A percentile compares a stretch with the other conserved stretches of the same genome.
Conservation (phyloP, 1,284 basidiomycete species). For the Tilletia indica region DNA sequence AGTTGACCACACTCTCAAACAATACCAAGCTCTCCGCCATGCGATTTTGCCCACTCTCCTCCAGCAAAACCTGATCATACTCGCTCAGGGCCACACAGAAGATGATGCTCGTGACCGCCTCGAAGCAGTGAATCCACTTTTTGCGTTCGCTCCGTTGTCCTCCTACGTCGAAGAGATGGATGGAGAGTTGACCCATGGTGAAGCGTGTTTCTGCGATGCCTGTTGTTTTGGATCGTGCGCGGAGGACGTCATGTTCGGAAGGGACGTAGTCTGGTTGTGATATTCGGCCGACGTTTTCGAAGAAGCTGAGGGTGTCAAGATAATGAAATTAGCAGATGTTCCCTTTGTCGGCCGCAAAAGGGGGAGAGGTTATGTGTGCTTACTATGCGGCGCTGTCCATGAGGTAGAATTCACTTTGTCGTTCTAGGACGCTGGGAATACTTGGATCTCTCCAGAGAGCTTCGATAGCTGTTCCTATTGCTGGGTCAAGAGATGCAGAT, state of each 20-base stretch:
- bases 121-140: constrained; percentile 56
- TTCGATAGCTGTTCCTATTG: constrained; percentile 70
- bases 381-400: constrained; percentile 94
- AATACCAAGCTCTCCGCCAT: constrained; percentile 91
- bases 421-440: constrained; percentile 81
- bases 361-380: constrained; percentile 56
- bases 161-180: constrained; percentile 53
- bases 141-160: constrained; percentile 52
- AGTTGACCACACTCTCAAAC: constrained; percentile 92
- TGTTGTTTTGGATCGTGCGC: constrained; percentile 84
- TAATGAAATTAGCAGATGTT: background rate
- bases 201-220: constrained; percentile 82
- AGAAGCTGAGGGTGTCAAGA: constrained; percentile 67
- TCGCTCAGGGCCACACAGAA: constrained; percentile 55
- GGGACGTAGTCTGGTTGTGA: constrained; percentile 77
- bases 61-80: constrained; percentile 47
- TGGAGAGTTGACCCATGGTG: constrained; percentile 58
- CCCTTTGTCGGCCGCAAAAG: background rate
- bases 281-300: constrained; percentile 78
- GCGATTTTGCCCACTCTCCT: constrained; percentile 67
- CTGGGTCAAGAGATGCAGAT: constrained; percentile 55
- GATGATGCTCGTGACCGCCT: constrained; percentile 51
- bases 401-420: constrained; percentile 83
- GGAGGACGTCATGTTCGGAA: constrained; percentile 81
- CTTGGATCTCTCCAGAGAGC: constrained; percentile 87